Evolutionary conservation across 1,284 basidiomycete species (phyloP), one percentile per base, ranked within the genome.

Genomic region (Peniophora sp.): DNA sequence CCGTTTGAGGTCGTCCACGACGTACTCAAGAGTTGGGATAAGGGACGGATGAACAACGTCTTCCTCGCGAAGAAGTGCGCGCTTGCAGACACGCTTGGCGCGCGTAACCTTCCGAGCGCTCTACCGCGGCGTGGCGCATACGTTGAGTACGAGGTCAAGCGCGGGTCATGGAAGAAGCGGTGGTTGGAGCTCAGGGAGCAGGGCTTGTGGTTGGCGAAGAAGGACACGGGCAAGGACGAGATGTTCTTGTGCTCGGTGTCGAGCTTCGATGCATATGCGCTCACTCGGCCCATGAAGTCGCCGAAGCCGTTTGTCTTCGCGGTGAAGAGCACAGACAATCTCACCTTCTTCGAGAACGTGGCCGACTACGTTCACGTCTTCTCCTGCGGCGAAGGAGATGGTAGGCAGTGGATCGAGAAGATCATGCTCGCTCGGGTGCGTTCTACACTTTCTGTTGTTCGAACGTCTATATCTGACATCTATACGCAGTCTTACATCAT

Each of bases 151-250:
- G 89, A 95, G 70, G 75, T 74, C 49, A 94, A 92, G 68, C 81
- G 85, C 53, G 92, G 92, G 37, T 95, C 95, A 67, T 97, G 93
- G 93, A 83, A 74, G 53, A 96, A 94, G 67, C 79, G 91, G 24
- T 94, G 84, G 80, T 72, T 96, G 60, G 82, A 87, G 61, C 76
- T 95, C 24, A 78, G 86, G 41, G 90, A 93, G 60, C 90, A 93
- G 55, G 80, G 82, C 51, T 65, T 96, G 47, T 95, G 84, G 76
- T 62, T 94, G 32, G 85, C 88, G 24, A 96, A 95, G 69, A 85
- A 88, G 23, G 89, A 95, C 52, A 86, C 81, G 64, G 83, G 83
- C 65, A 92, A 92, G 69, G 92, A 95, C 58, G 83, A 89, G 61
- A 71, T 76, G 2, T 73, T 85, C 56, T 71, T 97, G 20, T 93